Evolutionary conservation across 192 early-diverging fungal species (phyloP).

Genomic region (Spinellus fusiger): DNA sequence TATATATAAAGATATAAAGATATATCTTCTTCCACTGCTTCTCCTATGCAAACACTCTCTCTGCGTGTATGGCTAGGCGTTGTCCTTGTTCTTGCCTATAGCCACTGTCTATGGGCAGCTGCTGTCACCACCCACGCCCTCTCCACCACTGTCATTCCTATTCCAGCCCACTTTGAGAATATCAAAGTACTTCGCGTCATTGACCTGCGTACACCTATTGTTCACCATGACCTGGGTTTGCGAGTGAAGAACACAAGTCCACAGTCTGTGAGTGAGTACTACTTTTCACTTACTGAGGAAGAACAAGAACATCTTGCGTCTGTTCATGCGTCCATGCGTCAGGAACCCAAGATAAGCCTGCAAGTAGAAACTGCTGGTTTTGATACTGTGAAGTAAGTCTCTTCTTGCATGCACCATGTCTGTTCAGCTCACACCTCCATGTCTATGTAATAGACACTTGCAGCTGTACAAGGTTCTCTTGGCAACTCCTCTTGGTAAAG

Average conservation of each 20-base stretch:
- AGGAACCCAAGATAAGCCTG: constrained; percentile 34
- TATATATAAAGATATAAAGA: too few species aligned
- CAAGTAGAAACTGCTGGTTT: constrained; percentile 27
- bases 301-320: constrained; percentile 29
- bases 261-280: constrained; percentile 38
- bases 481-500: constrained; percentile 37
- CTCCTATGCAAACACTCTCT: not conserved
- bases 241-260: constrained; percentile 37
- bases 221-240: constrained; percentile 41
- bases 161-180: constrained; percentile 42
- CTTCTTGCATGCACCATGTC: too few species aligned
- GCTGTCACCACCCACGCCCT: not conserved
- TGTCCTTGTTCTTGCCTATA: not conserved
- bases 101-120: not conserved
- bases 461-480: constrained; percentile 47
- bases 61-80: not conserved
- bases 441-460: constrained; percentile 15
- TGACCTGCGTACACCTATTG: constrained; percentile 48
- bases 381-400: constrained; percentile 18
- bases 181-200: constrained; percentile 55
- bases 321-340: constrained; percentile 35
- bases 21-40: not conserved
- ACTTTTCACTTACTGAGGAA: constrained; percentile 33
- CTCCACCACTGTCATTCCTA: constrained; percentile 1
- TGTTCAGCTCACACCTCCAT: not conserved